Base-by-base conservation (phyloP, 768 basidiomycete genomes). In the Psilocybe tampanensis region DNA sequence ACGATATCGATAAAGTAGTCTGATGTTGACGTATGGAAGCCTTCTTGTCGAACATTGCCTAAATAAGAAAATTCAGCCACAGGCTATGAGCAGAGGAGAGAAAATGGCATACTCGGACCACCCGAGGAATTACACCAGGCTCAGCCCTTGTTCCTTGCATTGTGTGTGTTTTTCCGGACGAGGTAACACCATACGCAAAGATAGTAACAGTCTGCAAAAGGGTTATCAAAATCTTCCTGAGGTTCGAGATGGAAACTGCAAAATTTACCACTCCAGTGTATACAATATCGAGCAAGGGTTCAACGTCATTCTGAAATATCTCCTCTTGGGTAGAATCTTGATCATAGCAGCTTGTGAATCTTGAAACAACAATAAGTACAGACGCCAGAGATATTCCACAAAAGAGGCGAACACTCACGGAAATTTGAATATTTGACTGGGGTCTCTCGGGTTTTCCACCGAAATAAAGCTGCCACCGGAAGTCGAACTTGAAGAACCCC, bases 181-280 rank as follows among this genome's bases (percentile, higher is more conserved):
- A 93, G 9, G 92, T 95, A 12, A 94, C 92, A 7, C 94, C 94
- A 71, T 95, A 95, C 1, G 92, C 90, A 61, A 95, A 94, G 15
- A 95, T 86, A 9, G 92, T 94, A 3, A 92, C 86, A 0, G 89
- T 93, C 90, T 92, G 54, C 18, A 60, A 51, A 24, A 39, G 2
- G 21, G 7, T 15, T 15, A 2, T 36, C 26, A 44, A 44, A 29
- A 29, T 29, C 29, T 29, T 9, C 9, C 33, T 22, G 41, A 19
- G 8, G 17, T 18, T 13, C 3, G 22, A 21, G 52, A 29, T 43
- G 32, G 19, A 17, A 48, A 73, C 86, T 59, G 62, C n/a, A 90
- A 89, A 49, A 73, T 89, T 62, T 64, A 92, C 90, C 34, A 92
- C 79, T 18, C 93, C 93, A 47, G 77, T 80, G 63, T 85, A 91